A percentile compares a stretch with the other conserved stretches of the same genome.
Conservation (phyloP, 495 filamentous ascomycete species). For the Articulospora tetracladia region DNA sequence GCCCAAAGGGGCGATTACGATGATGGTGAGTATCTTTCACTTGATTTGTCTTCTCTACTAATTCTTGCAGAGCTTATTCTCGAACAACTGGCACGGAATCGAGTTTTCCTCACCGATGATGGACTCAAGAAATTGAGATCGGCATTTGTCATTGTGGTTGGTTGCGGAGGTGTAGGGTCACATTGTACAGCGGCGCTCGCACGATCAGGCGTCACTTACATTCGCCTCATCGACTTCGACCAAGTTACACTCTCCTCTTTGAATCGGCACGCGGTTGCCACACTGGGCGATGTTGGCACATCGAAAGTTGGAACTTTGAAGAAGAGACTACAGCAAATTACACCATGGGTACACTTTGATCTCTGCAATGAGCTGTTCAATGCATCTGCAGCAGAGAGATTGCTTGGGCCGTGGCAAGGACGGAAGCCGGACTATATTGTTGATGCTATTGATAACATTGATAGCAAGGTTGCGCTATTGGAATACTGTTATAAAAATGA, state of each 20-base stretch:
- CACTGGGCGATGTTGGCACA: constrained; percentile 89
- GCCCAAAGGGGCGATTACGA: constrained; percentile 89
- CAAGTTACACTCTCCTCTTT: constrained; percentile 92
- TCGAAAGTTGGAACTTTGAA: constrained; percentile 85
- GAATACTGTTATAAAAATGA: constrained; percentile 77
- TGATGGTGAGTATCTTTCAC: constrained; percentile 52
- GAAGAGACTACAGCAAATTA: constrained; percentile 73
- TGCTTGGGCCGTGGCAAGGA: constrained; percentile 46
- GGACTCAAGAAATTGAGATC: constrained; percentile 75
- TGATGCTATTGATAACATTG: constrained; percentile 98
- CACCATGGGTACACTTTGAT: constrained; percentile 91
- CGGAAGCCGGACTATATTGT: constrained; percentile 80
- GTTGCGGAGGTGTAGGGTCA: constrained; percentile 91
- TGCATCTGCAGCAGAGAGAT: constrained; percentile 53
- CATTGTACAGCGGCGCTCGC: constrained; percentile 84
- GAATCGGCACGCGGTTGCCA: constrained; percentile 93
- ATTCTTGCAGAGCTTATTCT: constrained; percentile 68
- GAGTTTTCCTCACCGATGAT: constrained; percentile 81
- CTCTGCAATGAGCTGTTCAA: constrained; percentile 81
- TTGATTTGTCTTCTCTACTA: constrained; percentile 8
- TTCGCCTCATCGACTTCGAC: constrained; percentile 96
- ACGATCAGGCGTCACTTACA: constrained; percentile 78
- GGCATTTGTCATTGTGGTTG: constrained; percentile 84
- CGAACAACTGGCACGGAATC: constrained; percentile 93
- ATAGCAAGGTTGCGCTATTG: constrained; percentile 89